These are phyloP conservation scores for Chlamydomonas sphaeroides DNA, from an alignment of 139 green algal species.

Conservation along the genomic window DNA sequence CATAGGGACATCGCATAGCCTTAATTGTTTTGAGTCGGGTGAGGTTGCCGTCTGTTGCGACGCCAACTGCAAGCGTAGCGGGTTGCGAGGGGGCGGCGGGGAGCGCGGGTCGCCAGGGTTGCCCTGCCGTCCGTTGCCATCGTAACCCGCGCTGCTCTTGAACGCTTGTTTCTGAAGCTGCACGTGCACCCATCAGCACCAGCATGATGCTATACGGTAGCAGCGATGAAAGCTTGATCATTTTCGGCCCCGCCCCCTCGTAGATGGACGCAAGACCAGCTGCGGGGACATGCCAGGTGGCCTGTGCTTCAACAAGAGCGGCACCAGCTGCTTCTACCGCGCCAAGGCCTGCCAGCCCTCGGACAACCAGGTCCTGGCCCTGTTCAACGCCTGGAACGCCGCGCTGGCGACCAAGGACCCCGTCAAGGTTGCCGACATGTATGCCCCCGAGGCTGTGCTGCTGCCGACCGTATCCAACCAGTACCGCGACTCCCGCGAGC, in stretches of 20 bases:
- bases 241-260: too few species aligned
- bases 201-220: too few species aligned
- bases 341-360: neutral
- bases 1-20: neutral
- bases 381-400: neutral
- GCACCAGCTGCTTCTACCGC: neutral
- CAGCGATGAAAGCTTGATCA: too few species aligned
- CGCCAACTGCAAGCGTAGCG: too few species aligned
- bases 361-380: neutral
- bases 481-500: neutral
- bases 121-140: too few species aligned
- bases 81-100: too few species aligned
- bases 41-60: too few species aligned
- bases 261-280: too few species aligned
- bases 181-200: too few species aligned
- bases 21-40: neutral
- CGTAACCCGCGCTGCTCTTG: too few species aligned
- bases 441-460: neutral
- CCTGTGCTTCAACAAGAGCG: neutral
- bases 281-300: neutral
- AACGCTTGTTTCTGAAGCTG: too few species aligned
- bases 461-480: slow-evolving; percentile 33
- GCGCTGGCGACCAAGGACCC: neutral
- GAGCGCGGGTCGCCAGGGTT: too few species aligned
- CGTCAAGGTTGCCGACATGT: neutral